Evolutionary conservation across 768 basidiomycete species (phyloP).

Genomic region (Pleurotus eryngii): DNA sequence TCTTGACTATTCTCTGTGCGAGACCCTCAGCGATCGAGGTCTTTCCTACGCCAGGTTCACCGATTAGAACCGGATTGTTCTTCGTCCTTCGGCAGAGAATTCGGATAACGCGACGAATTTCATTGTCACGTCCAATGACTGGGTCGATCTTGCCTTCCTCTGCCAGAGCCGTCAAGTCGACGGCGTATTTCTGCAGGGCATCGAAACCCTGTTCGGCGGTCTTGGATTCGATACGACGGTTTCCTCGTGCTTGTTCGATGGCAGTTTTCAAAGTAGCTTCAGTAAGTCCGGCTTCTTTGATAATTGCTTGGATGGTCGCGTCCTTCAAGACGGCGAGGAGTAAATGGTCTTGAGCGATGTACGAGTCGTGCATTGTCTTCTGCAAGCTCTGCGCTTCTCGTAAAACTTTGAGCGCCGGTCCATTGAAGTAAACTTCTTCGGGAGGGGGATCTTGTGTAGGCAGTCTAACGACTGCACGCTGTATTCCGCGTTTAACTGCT

Average conservation of each 20-base stretch:
- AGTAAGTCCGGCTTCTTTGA: slow-evolving; percentile 76
- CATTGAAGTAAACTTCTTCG: slow-evolving; percentile 67
- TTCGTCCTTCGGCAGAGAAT: slow-evolving; percentile 90
- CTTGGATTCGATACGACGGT: slow-evolving; percentile 80
- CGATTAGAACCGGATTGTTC: slow-evolving; percentile 96
- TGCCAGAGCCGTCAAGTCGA: slow-evolving; percentile 83
- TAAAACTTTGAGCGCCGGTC: slow-evolving; percentile 56
- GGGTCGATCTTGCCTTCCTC: slow-evolving; percentile 95
- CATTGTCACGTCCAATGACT: slow-evolving; percentile 89
- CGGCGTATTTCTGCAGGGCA: slow-evolving; percentile 83
- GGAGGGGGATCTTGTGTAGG: slow-evolving; percentile 86
- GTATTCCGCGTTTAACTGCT: slow-evolving; percentile 64
- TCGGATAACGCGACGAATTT: slow-evolving; percentile 81
- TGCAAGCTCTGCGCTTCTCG: slow-evolving; percentile 74
- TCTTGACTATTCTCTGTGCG: slow-evolving; percentile 91
- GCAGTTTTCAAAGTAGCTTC: slow-evolving; percentile 73
- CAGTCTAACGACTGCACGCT: slow-evolving; percentile 75
- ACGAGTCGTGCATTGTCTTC: slow-evolving; percentile 86
- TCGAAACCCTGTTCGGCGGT: slow-evolving; percentile 92
- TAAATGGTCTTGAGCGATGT: slow-evolving; percentile 91
- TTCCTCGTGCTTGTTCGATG: slow-evolving; percentile 77
- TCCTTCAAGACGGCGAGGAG: slow-evolving; percentile 84
- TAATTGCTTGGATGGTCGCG: slow-evolving; percentile 53
- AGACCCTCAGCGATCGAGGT: slow-evolving; percentile 94
- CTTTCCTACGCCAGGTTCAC: slow-evolving; percentile 94